Evolutionary conservation across 352 stramenopile genomes (phyloP), one percentile per base, ranked within the genome.

Genomic region (Elongisporangium prolatum): DNA sequence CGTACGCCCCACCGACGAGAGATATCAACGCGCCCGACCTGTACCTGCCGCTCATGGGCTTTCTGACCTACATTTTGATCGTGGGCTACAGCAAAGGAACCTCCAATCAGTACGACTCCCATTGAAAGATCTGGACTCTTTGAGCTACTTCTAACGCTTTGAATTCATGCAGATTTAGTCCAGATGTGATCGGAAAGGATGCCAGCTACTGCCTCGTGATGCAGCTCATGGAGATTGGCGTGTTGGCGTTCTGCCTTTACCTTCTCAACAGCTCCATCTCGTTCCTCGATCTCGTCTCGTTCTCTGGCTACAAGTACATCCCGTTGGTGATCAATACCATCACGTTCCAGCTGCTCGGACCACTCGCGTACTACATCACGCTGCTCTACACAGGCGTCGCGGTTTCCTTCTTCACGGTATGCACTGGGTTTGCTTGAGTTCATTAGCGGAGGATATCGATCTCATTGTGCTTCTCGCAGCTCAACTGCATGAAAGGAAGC

Each of bases 221-320:
- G 74, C 88, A 97, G 66, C 65, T 96, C 44, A 65, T 97, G 14
- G 89, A 97, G 72, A 97, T 99, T n/a, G 80, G 95, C 22, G 74
- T 96, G 44, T 87, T 99, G 57, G 88, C 95, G 13, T 79, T 97
- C 48, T 97, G 93, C 49, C 86, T 98, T 48, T 98, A 99, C 69
- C 68, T 98, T 48, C 86, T 99, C 61, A 91, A 95, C 61, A 93
- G 88, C 56, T 89, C 90, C 3, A 87, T 98, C 59, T 84, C 89
- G 34, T 92, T 98, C 48, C 77, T 99, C 44, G 98, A 99, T 71
- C 69, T 99, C 50, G 80, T 98, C 52, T 91, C 90, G 37, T 98
- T 98, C 71, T 98, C 96, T 13, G 97, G 97, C 56, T 99, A 99
- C 91, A 99, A 99, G 80, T 99, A 99, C 79, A 92, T 99, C 44